Percentiles rank a stretch among this genome's conserved stretches.
phyloP scores from a whole-genome alignment of 2,329 filamentous ascomycete species.

The Cladosporium sp. region DNA sequence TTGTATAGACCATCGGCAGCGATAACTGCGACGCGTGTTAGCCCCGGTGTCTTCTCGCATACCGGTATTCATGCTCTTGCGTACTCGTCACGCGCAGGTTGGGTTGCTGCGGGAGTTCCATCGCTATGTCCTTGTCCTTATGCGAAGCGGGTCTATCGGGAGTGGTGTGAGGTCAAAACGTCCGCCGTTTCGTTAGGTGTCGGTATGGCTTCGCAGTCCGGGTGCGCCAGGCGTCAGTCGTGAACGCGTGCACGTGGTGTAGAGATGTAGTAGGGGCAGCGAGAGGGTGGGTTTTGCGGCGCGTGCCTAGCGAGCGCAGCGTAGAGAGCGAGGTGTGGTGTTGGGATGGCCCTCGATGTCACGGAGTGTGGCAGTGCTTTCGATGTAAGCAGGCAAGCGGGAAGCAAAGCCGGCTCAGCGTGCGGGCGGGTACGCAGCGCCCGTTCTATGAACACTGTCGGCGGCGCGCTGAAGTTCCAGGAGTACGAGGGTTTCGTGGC shows the following conservation, averaged over 20 bases:
- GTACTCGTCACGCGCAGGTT: conserved; percentile 93
- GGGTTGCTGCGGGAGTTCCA: conserved; percentile 57
- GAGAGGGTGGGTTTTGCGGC: background rate
- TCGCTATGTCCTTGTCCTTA: conserved; percentile 29
- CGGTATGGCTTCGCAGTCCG: background rate
- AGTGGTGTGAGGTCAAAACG: conserved; percentile 6
- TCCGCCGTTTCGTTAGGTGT: background rate
- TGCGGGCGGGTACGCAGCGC: conserved; percentile 1
- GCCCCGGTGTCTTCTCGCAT: conserved; percentile 9
- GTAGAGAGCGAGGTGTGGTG: background rate
- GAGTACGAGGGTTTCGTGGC: background rate
- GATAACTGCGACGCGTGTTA: conserved; percentile 67
- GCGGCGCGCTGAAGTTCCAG: background rate
- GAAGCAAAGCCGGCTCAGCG: background rate
- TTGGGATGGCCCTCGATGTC: conserved; percentile 1
- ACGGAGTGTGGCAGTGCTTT: conserved; percentile 8
- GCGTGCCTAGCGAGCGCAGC: conserved; percentile 11
- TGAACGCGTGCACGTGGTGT: conserved; percentile 3
- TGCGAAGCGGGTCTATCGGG: background rate
- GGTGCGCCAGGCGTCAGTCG: conserved; percentile 1
- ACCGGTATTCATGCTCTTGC: conserved; percentile 34
- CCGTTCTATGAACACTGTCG: background rate
- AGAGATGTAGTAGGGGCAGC: background rate
- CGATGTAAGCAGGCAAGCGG: conserved; percentile 1
- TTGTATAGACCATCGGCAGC: conserved; percentile 98